Evolutionary conservation across 495 filamentous ascomycete species (phyloP), one percentile per base, ranked within the genome.

Genomic region (Immersiella caudata): DNA sequence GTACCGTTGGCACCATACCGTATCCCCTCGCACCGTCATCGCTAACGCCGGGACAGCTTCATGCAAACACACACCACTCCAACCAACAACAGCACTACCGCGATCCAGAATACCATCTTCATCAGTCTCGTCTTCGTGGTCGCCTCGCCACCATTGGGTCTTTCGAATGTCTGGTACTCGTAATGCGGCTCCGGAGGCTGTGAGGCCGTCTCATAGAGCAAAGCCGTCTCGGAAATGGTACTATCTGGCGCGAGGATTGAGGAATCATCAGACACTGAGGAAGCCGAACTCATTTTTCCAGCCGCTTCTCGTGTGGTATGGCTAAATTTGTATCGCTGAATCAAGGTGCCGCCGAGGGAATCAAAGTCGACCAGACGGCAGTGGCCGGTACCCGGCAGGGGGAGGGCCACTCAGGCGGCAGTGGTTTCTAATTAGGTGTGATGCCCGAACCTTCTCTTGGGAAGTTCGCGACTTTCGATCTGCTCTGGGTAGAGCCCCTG

Each of bases 61-160:
- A 67, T 27, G n/a, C 57, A 67, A 12, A 67, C 46, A 22, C 46
- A 67, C 65, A 67, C 49, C n/a, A 56, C 57, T 18, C 20, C 58
- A 16, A 67, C 26, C 24, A 67, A 26, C 24, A 67, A 56, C 4
- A 56, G 57, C 58, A 67, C 22, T 16, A 26, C 65, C 16, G 62
- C 65, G 1, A 67, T 55, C 46, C 65, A 67, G 16, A 67, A 14
- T 11, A 60, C 21, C n/a, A 66, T 8, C 35, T 56, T 36, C 2
- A 21, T 40, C 14, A 65, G 26, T 0, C 63, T 65, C 16, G 35
- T 35, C 3, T 22, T 33, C 51, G 9, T 2, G 18, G 57, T n/a
- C 18, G 8, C 6, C 29, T 60, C 35, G 6, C 56, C 56, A 5
- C 24, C 55, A 2, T 16, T 55, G 22, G 9, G 20, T 21, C 21